A percentile compares a stretch with the other conserved stretches of the same genome.
These are phyloP conservation scores for Xylariales sp. DNA, from an alignment of 2,329 filamentous ascomycete genomes.

Conservation along the genomic window DNA sequence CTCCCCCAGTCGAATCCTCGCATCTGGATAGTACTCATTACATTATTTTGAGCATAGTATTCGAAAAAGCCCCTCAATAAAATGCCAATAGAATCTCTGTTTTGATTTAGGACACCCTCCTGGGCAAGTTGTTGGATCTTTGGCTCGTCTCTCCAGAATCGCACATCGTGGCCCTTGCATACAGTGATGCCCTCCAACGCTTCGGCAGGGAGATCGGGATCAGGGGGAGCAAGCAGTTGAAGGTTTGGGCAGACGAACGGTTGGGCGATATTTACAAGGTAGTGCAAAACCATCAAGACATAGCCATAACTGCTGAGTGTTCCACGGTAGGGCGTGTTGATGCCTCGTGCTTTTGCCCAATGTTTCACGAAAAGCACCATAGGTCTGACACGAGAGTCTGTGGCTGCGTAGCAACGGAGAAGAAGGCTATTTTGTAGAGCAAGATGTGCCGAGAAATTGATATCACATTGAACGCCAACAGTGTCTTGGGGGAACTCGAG, in stretches of 20 bases:
- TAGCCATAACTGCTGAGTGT: constrained; percentile 89
- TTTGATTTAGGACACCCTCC: constrained; percentile 58
- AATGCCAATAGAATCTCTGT: constrained; percentile 64
- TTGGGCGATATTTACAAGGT: constrained; percentile 74
- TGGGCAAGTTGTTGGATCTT: constrained; percentile 61
- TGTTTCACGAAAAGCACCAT: constrained; percentile 85
- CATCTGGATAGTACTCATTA: constrained; percentile 44
- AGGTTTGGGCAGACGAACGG: constrained; percentile 85
- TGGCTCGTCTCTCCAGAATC: constrained; percentile 73
- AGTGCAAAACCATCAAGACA: constrained; percentile 88
- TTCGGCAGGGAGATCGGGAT: constrained; percentile 30
- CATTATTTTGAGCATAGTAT: constrained; percentile 66
- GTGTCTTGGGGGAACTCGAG: constrained; percentile 76
- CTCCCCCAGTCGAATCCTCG: constrained; percentile 75
- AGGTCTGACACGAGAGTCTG: constrained; percentile 70
- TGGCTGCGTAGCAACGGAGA: constrained; percentile 76
- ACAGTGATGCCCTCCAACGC: constrained; percentile 33
- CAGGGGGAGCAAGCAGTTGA: constrained; percentile 48
- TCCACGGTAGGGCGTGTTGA: constrained; percentile 83
- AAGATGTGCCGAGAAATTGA: constrained; percentile 85
- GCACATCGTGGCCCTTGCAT: constrained; percentile 65
- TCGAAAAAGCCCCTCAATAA: constrained; percentile 83
- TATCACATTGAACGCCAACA: constrained; percentile 82
- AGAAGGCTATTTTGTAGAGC: constrained; percentile 80
- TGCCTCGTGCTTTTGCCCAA: constrained; percentile 81